Base-by-base conservation (phyloP, 805 yeast species). In the Peterozyma toletana region DNA sequence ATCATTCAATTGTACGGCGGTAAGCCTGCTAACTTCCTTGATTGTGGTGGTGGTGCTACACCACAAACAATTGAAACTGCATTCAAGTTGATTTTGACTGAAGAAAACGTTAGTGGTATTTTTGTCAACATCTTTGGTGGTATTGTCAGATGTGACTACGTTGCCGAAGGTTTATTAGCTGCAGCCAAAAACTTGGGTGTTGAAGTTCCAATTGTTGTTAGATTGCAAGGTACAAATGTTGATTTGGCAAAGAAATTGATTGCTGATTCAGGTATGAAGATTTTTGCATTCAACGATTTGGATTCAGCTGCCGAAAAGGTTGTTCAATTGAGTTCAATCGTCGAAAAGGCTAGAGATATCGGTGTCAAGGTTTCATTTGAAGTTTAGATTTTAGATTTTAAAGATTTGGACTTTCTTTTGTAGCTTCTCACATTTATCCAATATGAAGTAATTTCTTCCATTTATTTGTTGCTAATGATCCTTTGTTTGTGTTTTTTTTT, bases 1-100 rank as follows among this genome's bases (percentile, higher is more conserved):
- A 95, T 95, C 66, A 88, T 93, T 75, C 89, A 93, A 74, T 80
- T 93, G 59, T 86, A 89, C 73, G 97, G 98, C 60, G 99, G 99
- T 67, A 86, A 80, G 56, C 99, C 99, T 59, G 99, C 99, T 53
- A 93, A 93, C 78, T 93, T 93, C 80, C 80, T 93, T 66, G 99
- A 93, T 75, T 93, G 96, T 70, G 99, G 99, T 76, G 99, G 99
- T 75, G 96, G 96, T 68, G 99, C 99, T 57, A 93, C 98, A 51
- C 97, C 98, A 54, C 86, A 87, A 70, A 91, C 99, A 60, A 93
- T 93, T 63, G 95, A 90, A 74, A 85, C 85, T 70, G 99, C 98
- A 45, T 91, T 93, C 75, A 84, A 82, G 70, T 79, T 93, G 67
- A 91, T 93, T 60, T 73, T 95, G 62, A 77, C 93, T 48, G 97